phyloP scores from a whole-genome alignment of 495 filamentous ascomycete species.

The Corynascus novoguineensis region DNA sequence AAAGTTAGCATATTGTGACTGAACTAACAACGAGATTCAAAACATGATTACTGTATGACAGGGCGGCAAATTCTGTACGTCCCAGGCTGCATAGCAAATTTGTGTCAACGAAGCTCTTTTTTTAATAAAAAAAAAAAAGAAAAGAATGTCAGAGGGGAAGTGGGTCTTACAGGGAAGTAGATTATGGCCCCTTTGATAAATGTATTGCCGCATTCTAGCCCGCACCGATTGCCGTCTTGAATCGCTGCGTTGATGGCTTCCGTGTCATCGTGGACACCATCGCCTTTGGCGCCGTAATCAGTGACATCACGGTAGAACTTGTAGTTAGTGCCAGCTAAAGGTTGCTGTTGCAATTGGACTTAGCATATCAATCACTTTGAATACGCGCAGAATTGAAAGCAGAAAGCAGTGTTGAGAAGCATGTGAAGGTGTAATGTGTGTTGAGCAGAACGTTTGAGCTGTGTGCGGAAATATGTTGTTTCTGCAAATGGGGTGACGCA shows the following conservation, averaged over 20 bases:
- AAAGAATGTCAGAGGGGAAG: background rate
- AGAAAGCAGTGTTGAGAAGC: too few species aligned
- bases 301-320: conserved; percentile 6
- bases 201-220: conserved; percentile 64
- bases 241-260: conserved; percentile 76
- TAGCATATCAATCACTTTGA: too few species aligned
- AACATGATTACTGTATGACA: background rate
- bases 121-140: too few species aligned
- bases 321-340: background rate
- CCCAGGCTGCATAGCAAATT: background rate
- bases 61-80: background rate
- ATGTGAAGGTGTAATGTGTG: too few species aligned
- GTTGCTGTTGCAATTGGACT: background rate
- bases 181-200: conserved; percentile 63
- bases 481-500: too few species aligned
- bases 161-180: conserved; percentile 69
- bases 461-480: too few species aligned
- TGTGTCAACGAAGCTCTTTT: background rate
- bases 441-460: too few species aligned
- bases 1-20: too few species aligned
- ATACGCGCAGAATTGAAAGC: too few species aligned
- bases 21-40: background rate
- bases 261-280: conserved; percentile 55
- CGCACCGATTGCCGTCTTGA: conserved; percentile 64
- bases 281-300: conserved; percentile 1